A percentile compares a stretch with the other conserved stretches of the same genome.
phyloP scores from a whole-genome alignment of 2,329 filamentous ascomycete genomes.

The Penicillium aurantiogriseum region DNA sequence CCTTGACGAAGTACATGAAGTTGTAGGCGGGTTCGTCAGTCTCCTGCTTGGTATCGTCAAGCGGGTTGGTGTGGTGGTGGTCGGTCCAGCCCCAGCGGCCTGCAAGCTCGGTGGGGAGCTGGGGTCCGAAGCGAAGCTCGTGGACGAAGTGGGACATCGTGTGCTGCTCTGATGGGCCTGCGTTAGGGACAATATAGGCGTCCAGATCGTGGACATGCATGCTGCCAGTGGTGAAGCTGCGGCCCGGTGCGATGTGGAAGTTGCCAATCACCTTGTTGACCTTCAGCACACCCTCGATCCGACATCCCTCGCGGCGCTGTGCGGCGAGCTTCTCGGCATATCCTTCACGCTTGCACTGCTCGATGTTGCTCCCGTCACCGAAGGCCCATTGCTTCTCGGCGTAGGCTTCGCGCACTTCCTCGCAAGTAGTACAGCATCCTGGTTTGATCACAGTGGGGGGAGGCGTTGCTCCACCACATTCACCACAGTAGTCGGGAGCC shows the following conservation, averaged over 20 bases:
- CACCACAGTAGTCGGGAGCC: slow-evolving; percentile 87
- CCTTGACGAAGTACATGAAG: slow-evolving; percentile 99
- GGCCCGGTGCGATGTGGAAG: slow-evolving; percentile 95
- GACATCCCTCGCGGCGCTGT: slow-evolving; percentile 88
- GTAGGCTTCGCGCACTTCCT: slow-evolving; percentile 94
- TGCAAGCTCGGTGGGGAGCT: slow-evolving; percentile 71
- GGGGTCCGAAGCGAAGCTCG: slow-evolving; percentile 85
- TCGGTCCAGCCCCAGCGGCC: slow-evolving; percentile 72
- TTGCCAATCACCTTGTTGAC: slow-evolving; percentile 99
- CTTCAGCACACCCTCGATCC: slow-evolving; percentile 84
- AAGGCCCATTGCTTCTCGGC: slow-evolving; percentile 89
- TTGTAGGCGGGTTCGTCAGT: slow-evolving; percentile 84
- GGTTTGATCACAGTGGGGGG: slow-evolving; percentile 67
- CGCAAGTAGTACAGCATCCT: slow-evolving; percentile 97
- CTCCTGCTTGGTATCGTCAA: slow-evolving; percentile 74
- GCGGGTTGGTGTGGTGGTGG: slow-evolving; percentile 80
- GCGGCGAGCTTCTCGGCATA: slow-evolving; percentile 84
- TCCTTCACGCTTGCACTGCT: slow-evolving; percentile 93
- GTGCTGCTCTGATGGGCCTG: slow-evolving; percentile 65
- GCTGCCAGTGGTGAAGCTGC: slow-evolving; percentile 93
- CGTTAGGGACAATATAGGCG: slow-evolving; percentile 75
- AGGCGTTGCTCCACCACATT: slow-evolving; percentile 82
- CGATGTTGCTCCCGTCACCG: slow-evolving; percentile 83
- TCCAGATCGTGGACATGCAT: slow-evolving; percentile 97
- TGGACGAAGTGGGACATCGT: slow-evolving; percentile 89